Evolutionary conservation across 164 flowering plant species (phyloP), one percentile per base, ranked within the genome.

Genomic region (Vitis labrusca): DNA sequence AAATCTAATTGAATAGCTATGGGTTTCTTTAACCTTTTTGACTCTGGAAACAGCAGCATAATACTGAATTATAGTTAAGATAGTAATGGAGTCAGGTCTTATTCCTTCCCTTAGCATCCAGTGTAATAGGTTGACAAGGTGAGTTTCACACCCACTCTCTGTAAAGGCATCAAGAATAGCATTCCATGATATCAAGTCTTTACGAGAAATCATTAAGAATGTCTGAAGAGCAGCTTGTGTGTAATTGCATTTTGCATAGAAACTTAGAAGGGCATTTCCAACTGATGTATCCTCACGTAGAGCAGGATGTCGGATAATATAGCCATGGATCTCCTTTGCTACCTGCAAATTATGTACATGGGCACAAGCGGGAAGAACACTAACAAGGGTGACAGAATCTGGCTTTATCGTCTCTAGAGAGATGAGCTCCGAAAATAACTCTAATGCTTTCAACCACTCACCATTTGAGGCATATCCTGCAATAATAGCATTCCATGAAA

Each of bases 161-260:
- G 78, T 74, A 71, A 81, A 82, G 27, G 88, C 85, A 75, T 87
- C 91, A 61, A 93, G 90, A 74, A 93, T 80, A 23, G 91, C 56
- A 68, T 93, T 93, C 98, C 98, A 93, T 50, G 98, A 87, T 76
- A 91, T 82, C 74, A 90, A 52, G 73, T 93, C 97, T 75, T 67
- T 89, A 50, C 62, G 63, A 27, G 68, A 65, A 50, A 84, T 80
- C 75, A 78, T 74, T 9, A 59, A 70, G 65, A 93, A 93, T 56
- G 83, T 67, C 52, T 55, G 37, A 60, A 78, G 81, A 32, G 97
- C 91, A 50, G 84, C 80, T 55, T 73, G 75, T 50, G 76, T 64
- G 9, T 79, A 77, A 37, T 76, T 61, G 66, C 87, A 87, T 77
- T 86, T 88, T 47, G 88, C 81, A 80, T 91, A 90, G 68, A 90